Evolutionary conservation across 768 basidiomycete genomes (phyloP), one percentile per base, ranked within the genome.

Genomic region (Trametes villosa): DNA sequence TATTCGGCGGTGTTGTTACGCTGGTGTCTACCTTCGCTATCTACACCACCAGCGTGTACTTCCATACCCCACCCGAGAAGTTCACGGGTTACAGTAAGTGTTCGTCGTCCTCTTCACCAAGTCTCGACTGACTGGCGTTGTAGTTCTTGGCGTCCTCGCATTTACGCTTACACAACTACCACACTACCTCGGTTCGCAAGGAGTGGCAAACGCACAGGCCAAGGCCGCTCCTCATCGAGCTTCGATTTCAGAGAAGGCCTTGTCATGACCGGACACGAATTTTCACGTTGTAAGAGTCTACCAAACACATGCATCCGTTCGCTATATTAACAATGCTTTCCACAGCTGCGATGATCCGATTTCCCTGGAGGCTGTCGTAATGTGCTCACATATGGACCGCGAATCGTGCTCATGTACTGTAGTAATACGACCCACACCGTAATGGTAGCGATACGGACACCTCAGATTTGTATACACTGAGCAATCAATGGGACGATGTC

Each of bases 51-150:
- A 86, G 88, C 53, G 76, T 96, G 9, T 98, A 94, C 73, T 98
- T 96, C 79, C 96, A 98, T 70, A 81, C 88, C 4, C 92, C 93
- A 0, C 74, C 81, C 13, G 96, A 98, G 77, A 98, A 98, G 76
- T 61, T 92, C 33, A 86, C 88, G 2, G 96, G 96, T 13, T 90
- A 88, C 60, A 40, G 94, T 96, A 70, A 70, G 92, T 86, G 9
- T 12, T 22, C 17, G 17, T 20, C n/a, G 18, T 40, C 29, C 27
- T 13, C 13, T 18, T 3, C 34, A n/a, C 1, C 18, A 3, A 15
- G 27, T n/a, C 12, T 2, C 24, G 7, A 24, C 38, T 49, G 18
- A 56, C 18, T 11, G 13, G 4, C 29, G 13, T n/a, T 13, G n/a
- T 38, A 57, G 56, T 57, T 5, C 5, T 57, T 36, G 56, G 56